Conservation (phyloP, 306 rosid species). For the Rosa lucieae region DNA sequence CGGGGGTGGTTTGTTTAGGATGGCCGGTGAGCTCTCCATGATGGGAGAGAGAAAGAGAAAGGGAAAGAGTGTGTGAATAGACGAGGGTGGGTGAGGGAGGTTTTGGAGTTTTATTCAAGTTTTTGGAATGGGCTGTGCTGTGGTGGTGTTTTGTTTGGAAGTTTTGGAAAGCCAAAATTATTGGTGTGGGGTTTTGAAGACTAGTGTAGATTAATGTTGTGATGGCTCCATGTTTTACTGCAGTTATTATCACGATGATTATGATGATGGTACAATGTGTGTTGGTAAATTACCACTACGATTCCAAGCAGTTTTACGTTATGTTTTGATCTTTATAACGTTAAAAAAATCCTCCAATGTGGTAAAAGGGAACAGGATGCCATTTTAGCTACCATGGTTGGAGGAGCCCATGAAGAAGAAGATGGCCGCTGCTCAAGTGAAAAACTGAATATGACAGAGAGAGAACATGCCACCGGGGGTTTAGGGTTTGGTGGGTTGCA, state of each 20-base stretch:
- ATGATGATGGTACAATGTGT: background rate
- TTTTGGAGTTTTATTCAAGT: background rate
- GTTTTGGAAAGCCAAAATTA: slow-evolving; percentile 10
- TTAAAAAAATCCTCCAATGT: background rate
- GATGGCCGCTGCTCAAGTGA: background rate
- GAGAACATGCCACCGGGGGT: background rate
- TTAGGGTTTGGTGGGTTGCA: background rate
- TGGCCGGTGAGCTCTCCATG: slow-evolving; percentile 46
- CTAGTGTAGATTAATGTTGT: background rate
- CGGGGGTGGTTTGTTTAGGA: slow-evolving; percentile 34
- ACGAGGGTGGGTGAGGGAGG: background rate
- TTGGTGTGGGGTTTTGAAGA: background rate
- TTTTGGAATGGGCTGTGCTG: background rate
- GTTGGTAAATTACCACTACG: background rate
- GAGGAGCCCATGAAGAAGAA: background rate
- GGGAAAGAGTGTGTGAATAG: background rate
- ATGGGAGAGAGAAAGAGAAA: slow-evolving; percentile 7
- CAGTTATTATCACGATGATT: background rate
- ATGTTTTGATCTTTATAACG: background rate
- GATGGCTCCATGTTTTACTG: slow-evolving; percentile 4
- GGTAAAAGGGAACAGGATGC: background rate
- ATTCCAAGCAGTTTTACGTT: background rate
- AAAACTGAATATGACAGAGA: background rate
- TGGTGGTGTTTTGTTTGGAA: slow-evolving; percentile 4
- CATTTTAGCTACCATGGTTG: background rate